Evolutionary conservation across 2,329 filamentous ascomycete genomes (phyloP).

Genomic region (Thielaviopsis euricoi): DNA sequence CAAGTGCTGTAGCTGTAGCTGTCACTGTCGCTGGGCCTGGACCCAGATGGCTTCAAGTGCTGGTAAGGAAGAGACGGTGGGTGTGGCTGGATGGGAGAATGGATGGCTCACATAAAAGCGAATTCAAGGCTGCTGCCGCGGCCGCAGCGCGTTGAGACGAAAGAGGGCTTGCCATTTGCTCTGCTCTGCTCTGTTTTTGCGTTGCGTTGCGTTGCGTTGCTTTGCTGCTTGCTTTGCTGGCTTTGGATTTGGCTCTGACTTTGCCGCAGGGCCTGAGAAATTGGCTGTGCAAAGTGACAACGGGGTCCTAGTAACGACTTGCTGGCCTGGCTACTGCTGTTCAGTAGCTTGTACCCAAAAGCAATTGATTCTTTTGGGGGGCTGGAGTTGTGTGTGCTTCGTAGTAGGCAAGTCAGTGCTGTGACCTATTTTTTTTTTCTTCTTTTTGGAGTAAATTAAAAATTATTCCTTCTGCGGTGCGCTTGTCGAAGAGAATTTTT

Average conservation of each 20-base stretch:
- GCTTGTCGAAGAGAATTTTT: not conserved
- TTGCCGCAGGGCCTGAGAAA: not conserved
- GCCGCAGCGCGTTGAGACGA: not conserved
- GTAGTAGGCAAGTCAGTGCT: not conserved
- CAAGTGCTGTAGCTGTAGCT: not conserved
- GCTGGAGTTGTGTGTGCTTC: not conserved
- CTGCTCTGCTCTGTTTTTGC: not conserved
- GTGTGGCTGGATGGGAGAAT: not conserved
- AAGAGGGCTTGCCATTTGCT: not conserved
- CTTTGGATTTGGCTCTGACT: not conserved
- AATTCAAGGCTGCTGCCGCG: constrained; percentile 1
- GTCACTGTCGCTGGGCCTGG: not conserved
- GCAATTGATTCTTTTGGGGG: not conserved
- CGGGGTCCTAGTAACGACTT: too few relatives aligned
- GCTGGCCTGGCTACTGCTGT: not conserved
- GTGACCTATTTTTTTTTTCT: not conserved
- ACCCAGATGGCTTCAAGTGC: not conserved
- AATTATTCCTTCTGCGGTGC: not conserved
- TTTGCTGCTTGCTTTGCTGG: not conserved
- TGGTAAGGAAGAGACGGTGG: not conserved
- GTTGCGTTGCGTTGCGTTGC: not conserved
- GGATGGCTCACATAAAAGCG: not conserved
- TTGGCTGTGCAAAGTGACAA: not conserved
- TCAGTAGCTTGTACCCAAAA: not conserved
- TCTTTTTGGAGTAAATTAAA: not conserved